Conservation (phyloP, 1,284 basidiomycete genomes). For the Cryptococcus sp. region DNA sequence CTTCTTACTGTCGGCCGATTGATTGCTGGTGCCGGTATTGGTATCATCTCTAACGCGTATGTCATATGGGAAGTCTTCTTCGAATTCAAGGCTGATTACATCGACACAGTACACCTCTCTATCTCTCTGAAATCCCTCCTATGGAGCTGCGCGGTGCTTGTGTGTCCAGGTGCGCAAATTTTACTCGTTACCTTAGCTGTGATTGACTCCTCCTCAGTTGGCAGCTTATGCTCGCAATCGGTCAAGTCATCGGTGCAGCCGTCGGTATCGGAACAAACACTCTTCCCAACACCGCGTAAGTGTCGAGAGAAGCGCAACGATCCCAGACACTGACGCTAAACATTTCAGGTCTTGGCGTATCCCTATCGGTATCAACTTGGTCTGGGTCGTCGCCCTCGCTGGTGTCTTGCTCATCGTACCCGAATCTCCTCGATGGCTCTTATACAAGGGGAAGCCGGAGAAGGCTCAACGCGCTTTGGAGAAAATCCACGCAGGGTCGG, state of each 20-base stretch:
- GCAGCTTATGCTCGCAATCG: conserved; percentile 57
- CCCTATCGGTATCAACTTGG: conserved; percentile 55
- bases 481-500: conserved; percentile 52
- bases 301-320: not conserved
- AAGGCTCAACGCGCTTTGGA: conserved; percentile 51
- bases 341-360: conserved; percentile 43
- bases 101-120: conserved; percentile 43
- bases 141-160: conserved; percentile 53
- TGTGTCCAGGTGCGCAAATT: conserved; percentile 35
- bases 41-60: conserved; percentile 51
- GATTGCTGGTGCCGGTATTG: conserved; percentile 54
- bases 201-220: conserved; percentile 29
- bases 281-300: conserved; percentile 20
- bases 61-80: conserved; percentile 7
- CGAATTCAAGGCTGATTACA: not conserved
- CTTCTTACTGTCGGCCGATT: conserved; percentile 54
- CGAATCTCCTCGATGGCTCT: conserved; percentile 53
- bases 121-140: conserved; percentile 55
- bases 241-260: conserved; percentile 54
- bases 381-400: conserved; percentile 49
- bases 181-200: not conserved
- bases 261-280: conserved; percentile 49
- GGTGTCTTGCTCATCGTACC: conserved; percentile 50
- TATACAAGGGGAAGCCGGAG: conserved; percentile 51
- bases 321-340: not conserved